These are phyloP conservation scores for Phanerochaete carnosa DNA, from an alignment of 768 basidiomycete species.

Conservation along the genomic window DNA sequence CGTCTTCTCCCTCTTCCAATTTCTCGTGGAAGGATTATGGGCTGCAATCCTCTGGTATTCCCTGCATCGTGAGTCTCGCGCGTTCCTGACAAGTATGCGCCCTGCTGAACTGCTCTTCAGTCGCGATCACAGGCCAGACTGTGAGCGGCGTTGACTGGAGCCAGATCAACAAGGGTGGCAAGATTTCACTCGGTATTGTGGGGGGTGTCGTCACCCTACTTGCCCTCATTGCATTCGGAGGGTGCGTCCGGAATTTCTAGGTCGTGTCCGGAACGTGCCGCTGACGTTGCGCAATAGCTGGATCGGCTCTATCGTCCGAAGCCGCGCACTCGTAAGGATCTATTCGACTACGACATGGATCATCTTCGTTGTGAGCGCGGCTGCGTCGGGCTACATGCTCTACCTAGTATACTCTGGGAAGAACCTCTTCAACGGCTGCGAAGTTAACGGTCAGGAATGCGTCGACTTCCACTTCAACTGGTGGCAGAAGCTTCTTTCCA, in stretches of 20 bases:
- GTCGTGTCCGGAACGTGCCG: background rate
- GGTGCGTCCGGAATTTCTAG: conserved; percentile 16
- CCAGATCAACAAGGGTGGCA: conserved; percentile 8
- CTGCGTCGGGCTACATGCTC: conserved; percentile 17
- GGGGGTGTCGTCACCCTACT: conserved; percentile 21
- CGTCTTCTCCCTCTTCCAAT: conserved; percentile 24
- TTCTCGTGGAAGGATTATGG: conserved; percentile 11
- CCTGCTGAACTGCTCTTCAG: background rate
- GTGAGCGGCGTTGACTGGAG: conserved; percentile 9
- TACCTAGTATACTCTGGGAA: conserved; percentile 20
- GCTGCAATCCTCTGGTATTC: conserved; percentile 16
- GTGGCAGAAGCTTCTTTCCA: conserved; percentile 20
- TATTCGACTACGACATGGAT: conserved; percentile 23
- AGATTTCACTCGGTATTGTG: conserved; percentile 17
- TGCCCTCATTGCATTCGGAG: conserved; percentile 22
- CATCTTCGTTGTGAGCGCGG: conserved; percentile 19
- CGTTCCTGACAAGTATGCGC: background rate
- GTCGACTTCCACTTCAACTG: conserved; percentile 16
- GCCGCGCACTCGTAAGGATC: conserved; percentile 25
- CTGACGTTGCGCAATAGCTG: conserved; percentile 15
- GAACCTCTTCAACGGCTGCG: conserved; percentile 14
- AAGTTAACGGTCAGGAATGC: conserved; percentile 17
- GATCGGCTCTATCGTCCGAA: conserved; percentile 24
- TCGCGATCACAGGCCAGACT: background rate
- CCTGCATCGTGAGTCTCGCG: background rate